Evolutionary conservation across 805 yeast species (phyloP).

Genomic region (Lachancea kluyveri): DNA sequence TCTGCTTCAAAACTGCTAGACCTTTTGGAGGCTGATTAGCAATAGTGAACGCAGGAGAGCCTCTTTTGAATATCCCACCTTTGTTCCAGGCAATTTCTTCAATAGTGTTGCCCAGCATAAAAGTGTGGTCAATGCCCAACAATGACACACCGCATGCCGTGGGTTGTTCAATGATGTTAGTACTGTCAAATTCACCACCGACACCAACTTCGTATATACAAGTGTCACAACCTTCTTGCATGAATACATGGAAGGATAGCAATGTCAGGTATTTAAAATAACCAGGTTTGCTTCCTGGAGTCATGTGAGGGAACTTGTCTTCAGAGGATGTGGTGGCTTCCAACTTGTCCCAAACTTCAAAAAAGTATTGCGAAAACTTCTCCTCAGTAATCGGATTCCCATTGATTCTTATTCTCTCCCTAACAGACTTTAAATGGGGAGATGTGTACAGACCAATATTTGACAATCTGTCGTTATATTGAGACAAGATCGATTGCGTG

Average conservation of each 20-base stretch:
- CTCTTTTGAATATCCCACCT: constrained; percentile 80
- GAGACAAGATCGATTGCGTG: constrained; percentile 68
- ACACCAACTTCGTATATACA: constrained; percentile 98
- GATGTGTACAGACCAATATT: constrained; percentile 93
- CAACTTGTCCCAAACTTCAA: constrained; percentile 87
- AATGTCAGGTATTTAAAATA: constrained; percentile 89
- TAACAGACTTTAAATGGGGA: constrained; percentile 88
- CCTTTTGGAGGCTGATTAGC: constrained; percentile 50
- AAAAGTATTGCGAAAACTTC: constrained; percentile 81
- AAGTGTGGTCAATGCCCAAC: constrained; percentile 87
- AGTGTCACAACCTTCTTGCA: constrained; percentile 83
- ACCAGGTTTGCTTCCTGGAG: constrained; percentile 72
- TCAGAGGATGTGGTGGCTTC: constrained; percentile 51
- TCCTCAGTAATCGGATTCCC: constrained; percentile 81
- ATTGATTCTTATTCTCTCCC: constrained; percentile 85
- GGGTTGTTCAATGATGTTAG: constrained; percentile 77
- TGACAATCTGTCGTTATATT: constrained; percentile 40
- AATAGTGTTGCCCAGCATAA: constrained; percentile 79
- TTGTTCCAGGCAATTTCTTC: constrained; percentile 95
- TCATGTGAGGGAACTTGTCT: constrained; percentile 64
- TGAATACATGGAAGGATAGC: constrained; percentile 83
- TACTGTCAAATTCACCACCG: constrained; percentile 97
- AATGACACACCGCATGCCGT: constrained; percentile 80
- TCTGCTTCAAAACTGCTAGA: constrained; percentile 46
- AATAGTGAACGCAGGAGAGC: constrained; percentile 62